These are phyloP conservation scores for Globisporangium lucens DNA, from an alignment of 352 stramenopile species.

Conservation along the genomic window DNA sequence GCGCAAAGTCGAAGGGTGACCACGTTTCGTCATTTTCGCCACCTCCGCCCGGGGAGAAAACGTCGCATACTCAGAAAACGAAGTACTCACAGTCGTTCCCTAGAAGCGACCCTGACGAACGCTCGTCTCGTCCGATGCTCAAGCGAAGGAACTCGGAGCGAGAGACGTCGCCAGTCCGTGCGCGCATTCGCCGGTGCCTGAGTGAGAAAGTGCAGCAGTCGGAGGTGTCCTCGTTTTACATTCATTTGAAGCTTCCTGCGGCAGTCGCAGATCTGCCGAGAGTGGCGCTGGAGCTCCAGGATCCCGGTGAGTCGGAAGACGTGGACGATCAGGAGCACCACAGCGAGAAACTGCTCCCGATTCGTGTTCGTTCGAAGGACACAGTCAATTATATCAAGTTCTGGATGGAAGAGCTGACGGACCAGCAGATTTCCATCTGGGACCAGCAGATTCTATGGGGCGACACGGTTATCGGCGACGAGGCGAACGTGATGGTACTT, in stretches of 20 bases:
- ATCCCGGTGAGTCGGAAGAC: conserved; percentile 28
- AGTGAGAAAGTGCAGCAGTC: conserved; percentile 45
- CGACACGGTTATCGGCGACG: conserved; percentile 73
- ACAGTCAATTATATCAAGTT: conserved; percentile 84
- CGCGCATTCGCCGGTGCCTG: conserved; percentile 54
- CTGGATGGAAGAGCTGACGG: conserved; percentile 78
- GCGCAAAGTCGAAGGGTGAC: conserved; percentile 4
- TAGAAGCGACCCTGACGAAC: conserved; percentile 25
- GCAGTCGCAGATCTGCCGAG: conserved; percentile 62
- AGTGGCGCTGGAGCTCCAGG: conserved; percentile 70
- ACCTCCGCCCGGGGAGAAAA: conserved; percentile 55
- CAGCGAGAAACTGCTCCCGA: conserved; percentile 36
- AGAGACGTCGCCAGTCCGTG: conserved; percentile 52
- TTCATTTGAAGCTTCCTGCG: conserved; percentile 60
- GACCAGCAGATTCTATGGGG: conserved; percentile 79
- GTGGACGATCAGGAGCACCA: conserved; percentile 16
- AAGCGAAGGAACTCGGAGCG: conserved; percentile 34
- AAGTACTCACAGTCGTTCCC: conserved; percentile 22
- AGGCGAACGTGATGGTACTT: conserved; percentile 67
- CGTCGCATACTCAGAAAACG: conserved; percentile 18
- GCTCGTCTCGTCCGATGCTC: conserved; percentile 22
- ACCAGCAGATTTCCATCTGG: conserved; percentile 78
- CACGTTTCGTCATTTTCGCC: conserved; percentile 60
- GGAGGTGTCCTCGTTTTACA: conserved; percentile 51
- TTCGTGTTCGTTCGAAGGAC: conserved; percentile 57